These are phyloP conservation scores for Yamadazyma kitorensis DNA, from an alignment of 805 yeast genomes.

Conservation along the genomic window DNA sequence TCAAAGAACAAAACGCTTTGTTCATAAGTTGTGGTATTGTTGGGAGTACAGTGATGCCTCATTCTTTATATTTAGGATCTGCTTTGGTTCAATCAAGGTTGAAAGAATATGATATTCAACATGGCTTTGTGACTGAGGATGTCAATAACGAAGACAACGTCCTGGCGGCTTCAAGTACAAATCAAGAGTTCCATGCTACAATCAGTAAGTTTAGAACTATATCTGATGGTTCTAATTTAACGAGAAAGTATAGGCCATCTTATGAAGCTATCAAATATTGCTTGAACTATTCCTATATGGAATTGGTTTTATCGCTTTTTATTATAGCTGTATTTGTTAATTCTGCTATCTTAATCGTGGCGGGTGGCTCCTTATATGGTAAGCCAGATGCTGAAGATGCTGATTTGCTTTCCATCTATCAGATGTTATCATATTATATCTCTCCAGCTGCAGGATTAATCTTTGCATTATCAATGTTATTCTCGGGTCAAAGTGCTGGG, in stretches of 20 bases:
- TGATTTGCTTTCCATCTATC: slow-evolving; percentile 42
- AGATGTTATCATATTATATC: slow-evolving; percentile 42
- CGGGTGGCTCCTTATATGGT: slow-evolving; percentile 39
- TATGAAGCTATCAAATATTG: slow-evolving; percentile 76
- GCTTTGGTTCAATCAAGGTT: slow-evolving; percentile 43
- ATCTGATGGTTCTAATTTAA: slow-evolving; percentile 11
- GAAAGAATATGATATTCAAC: slow-evolving; percentile 38
- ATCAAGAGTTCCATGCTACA: slow-evolving; percentile 14
- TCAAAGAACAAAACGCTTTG: slow-evolving; percentile 36
- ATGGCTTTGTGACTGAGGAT: slow-evolving; percentile 20
- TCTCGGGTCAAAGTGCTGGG: slow-evolving; percentile 47
- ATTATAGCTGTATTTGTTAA: slow-evolving; percentile 92
- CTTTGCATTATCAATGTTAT: slow-evolving; percentile 45
- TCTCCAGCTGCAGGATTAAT: slow-evolving; percentile 45
- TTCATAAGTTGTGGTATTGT: slow-evolving; percentile 45
- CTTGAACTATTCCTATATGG: slow-evolving; percentile 77
- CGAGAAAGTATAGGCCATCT: slow-evolving; percentile 61
- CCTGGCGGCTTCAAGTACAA: slow-evolving; percentile 1
- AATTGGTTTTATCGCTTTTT: slow-evolving; percentile 75
- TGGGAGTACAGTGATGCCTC: slow-evolving; percentile 49
- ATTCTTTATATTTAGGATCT: slow-evolving; percentile 42
- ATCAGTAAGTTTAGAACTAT: slow-evolving; percentile 16
- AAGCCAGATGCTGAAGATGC: slow-evolving; percentile 47
- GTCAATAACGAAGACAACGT: slow-evolving; percentile 1
- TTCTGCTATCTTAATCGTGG: slow-evolving; percentile 62